Evolutionary conservation across 2,329 filamentous ascomycete species (phyloP).

Genomic region (Claviceps cyperi): DNA sequence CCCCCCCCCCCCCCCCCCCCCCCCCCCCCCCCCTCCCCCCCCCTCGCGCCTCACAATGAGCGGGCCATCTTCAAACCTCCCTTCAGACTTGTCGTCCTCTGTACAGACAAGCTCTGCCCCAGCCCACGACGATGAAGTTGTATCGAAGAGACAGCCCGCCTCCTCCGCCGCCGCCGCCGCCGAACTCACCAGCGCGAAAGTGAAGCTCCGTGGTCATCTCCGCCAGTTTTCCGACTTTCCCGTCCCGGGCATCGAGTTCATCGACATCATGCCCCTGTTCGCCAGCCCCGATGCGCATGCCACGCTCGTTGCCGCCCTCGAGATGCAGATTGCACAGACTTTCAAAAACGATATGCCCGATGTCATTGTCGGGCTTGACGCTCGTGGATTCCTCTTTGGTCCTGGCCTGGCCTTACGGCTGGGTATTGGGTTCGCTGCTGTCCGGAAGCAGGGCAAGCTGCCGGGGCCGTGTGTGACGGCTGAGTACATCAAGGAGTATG

Average conservation of each 20-base stretch:
- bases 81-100: constrained; percentile 9
- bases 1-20: not conserved
- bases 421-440: constrained; percentile 77
- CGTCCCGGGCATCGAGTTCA: constrained; percentile 81
- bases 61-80: constrained; percentile 12
- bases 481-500: constrained; percentile 89
- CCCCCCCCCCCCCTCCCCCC: no score
- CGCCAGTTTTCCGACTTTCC: constrained; percentile 89
- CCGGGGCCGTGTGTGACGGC: constrained; percentile 79
- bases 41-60: constrained; percentile 21
- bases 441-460: constrained; percentile 91
- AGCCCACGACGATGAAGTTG: constrained; percentile 31
- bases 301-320: constrained; percentile 67
- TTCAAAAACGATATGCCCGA: constrained; percentile 56
- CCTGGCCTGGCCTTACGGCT: constrained; percentile 74
- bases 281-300: constrained; percentile 59
- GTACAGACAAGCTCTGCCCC: constrained; percentile 14
- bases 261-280: constrained; percentile 97
- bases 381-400: constrained; percentile 89
- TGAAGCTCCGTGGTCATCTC: constrained; percentile 57
- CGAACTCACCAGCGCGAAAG: constrained; percentile 54
- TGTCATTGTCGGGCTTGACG: constrained; percentile 85
- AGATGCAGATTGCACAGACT: constrained; percentile 59
- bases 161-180: constrained; percentile 44
- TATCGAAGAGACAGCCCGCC: constrained; percentile 49